A percentile compares a stretch with the other conserved stretches of the same genome.
These are phyloP conservation scores for Mayamaea pseudoterrestris DNA, from an alignment of 108 stramenopile species.

Conservation along the genomic window DNA sequence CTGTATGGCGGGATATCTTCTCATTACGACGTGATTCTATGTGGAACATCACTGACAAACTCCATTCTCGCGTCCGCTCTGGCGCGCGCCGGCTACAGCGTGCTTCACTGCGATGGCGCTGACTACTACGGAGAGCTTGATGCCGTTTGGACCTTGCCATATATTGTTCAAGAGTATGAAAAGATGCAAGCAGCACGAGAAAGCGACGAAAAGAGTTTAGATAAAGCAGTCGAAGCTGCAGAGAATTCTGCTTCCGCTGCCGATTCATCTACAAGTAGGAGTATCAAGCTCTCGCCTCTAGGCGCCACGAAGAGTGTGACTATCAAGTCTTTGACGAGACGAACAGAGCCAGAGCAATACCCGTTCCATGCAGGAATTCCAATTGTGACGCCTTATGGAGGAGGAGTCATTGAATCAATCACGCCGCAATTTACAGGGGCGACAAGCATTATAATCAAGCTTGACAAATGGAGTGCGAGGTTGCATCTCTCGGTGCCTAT, in stretches of 20 bases:
- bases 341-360: not conserved
- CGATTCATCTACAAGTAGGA: not conserved
- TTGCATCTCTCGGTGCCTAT: not conserved
- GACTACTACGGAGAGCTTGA: conserved; percentile 75
- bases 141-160: conserved; percentile 39
- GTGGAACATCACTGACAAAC: conserved; percentile 66
- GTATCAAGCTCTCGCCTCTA: not conserved
- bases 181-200: conserved; percentile 4
- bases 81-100: conserved; percentile 51
- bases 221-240: not conserved
- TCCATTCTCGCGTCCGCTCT: conserved; percentile 67
- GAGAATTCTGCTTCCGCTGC: not conserved
- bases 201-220: not conserved
- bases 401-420: conserved; percentile 12
- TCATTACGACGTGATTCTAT: conserved; percentile 60
- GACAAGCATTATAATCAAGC: not conserved
- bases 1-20: conserved; percentile 9
- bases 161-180: conserved; percentile 17
- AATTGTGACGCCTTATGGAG: conserved; percentile 26
- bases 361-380: conserved; percentile 13
- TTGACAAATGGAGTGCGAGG: not conserved
- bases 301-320: not conserved
- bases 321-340: not conserved
- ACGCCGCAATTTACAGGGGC: not conserved
- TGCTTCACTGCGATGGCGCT: conserved; percentile 66